These are phyloP conservation scores for Hymenoscyphus infarciens DNA, from an alignment of 2,329 filamentous ascomycete genomes.

Conservation along the genomic window DNA sequence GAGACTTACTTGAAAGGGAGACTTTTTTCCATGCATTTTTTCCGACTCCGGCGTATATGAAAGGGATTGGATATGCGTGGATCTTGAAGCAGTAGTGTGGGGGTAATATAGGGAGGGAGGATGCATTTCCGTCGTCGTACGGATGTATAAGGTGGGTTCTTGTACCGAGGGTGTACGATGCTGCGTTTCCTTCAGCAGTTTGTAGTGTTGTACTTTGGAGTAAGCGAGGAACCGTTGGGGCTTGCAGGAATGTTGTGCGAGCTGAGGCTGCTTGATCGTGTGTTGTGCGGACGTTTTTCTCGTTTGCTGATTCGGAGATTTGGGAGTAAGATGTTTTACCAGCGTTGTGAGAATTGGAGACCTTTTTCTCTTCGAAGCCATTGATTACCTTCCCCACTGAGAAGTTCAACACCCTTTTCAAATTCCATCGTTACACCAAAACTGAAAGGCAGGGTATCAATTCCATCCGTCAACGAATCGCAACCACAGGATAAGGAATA, in stretches of 20 bases:
- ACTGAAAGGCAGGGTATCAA: not conserved
- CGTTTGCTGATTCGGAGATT: not conserved
- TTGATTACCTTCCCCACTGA: not conserved
- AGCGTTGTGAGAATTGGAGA: not conserved
- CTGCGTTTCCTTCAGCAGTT: not conserved
- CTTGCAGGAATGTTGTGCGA: not conserved
- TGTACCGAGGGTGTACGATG: not conserved
- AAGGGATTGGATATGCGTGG: not conserved
- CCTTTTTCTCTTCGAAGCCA: not conserved
- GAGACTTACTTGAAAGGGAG: not conserved
- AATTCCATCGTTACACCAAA: not conserved
- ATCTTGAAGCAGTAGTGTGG: not conserved
- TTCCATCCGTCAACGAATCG: not conserved
- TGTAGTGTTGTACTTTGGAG: not conserved
- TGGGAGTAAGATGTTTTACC: not conserved
- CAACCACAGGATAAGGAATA: not conserved
- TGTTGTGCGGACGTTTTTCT: not conserved
- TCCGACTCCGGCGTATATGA: not conserved
- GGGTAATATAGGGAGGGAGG: not conserved
- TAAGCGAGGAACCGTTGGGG: not conserved
- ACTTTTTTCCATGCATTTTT: not conserved
- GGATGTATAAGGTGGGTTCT: not conserved
- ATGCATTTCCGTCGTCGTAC: not conserved
- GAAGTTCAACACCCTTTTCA: not conserved
- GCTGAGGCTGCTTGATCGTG: not conserved